A percentile compares a stretch with the other conserved stretches of the same genome.
Conservation (phyloP, 2,329 filamentous ascomycete species). For the Pseudocercospora eumusae region DNA sequence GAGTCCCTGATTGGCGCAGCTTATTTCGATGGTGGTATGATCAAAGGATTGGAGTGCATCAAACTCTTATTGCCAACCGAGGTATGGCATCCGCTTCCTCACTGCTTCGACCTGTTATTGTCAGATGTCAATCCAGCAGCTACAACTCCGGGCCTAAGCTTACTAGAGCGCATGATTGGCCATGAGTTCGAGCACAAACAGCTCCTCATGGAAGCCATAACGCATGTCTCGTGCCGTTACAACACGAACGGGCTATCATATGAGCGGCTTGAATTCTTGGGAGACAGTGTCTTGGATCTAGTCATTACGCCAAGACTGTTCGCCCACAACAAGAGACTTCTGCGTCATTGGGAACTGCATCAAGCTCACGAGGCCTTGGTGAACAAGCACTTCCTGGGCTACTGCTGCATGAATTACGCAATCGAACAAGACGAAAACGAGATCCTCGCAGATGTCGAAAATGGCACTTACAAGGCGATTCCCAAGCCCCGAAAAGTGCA, state of each 20-base stretch:
- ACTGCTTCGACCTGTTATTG: slow-evolving; percentile 21
- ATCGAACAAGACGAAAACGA: slow-evolving; percentile 41
- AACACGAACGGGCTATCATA: slow-evolving; percentile 55
- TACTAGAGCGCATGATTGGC: slow-evolving; percentile 66
- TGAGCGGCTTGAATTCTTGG: slow-evolving; percentile 84
- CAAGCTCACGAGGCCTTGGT: slow-evolving; percentile 72
- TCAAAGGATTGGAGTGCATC: slow-evolving; percentile 65
- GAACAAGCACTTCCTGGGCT: slow-evolving; percentile 78
- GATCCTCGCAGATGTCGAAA: slow-evolving; percentile 19
- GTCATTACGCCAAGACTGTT: slow-evolving; percentile 69
- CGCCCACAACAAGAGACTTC: slow-evolving; percentile 48
- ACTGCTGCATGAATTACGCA: slow-evolving; percentile 65
- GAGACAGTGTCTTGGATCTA: slow-evolving; percentile 80
- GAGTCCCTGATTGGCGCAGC: slow-evolving; percentile 81
- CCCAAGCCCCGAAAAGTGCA: slow-evolving; percentile 15
- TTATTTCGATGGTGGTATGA: slow-evolving; percentile 67
- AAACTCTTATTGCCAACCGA: slow-evolving; percentile 64
- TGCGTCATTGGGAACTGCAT: slow-evolving; percentile 68
- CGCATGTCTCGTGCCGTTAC: slow-evolving; percentile 58
- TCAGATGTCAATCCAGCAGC: slow-evolving; percentile 52
- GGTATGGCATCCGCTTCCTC: slow-evolving; percentile 26
- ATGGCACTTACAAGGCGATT: slow-evolving; percentile 17
- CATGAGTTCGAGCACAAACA: slow-evolving; percentile 69
- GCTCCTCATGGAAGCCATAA: slow-evolving; percentile 76
- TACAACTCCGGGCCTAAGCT: slow-evolving; percentile 47